These are phyloP conservation scores for Chalaropsis ovoidea DNA, from an alignment of 2,329 filamentous ascomycete genomes.

Conservation along the genomic window DNA sequence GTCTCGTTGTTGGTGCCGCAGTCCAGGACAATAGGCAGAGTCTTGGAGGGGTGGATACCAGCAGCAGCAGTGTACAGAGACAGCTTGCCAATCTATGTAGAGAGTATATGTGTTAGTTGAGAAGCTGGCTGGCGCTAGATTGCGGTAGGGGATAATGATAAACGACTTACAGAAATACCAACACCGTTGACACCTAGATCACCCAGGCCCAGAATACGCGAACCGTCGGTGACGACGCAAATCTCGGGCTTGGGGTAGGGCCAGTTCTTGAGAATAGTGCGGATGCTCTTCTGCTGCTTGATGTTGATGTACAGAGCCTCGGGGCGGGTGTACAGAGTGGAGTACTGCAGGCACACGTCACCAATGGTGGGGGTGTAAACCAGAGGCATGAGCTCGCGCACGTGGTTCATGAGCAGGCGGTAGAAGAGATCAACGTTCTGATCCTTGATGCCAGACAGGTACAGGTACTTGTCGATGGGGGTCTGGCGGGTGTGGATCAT, in stretches of 20 bases:
- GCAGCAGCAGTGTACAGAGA: slow-evolving; percentile 91
- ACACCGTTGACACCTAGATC: slow-evolving; percentile 96
- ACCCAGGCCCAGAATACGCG: slow-evolving; percentile 81
- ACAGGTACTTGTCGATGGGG: slow-evolving; percentile 71
- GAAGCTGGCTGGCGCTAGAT: too few species aligned
- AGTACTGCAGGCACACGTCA: slow-evolving; percentile 93
- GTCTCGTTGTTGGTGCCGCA: slow-evolving; percentile 56
- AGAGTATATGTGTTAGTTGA: slow-evolving; percentile 13
- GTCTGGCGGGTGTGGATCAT: slow-evolving; percentile 62
- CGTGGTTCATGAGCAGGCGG: slow-evolving; percentile 66
- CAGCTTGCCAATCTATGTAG: slow-evolving; percentile 74
- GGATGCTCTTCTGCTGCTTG: slow-evolving; percentile 83
- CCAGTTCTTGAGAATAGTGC: slow-evolving; percentile 86
- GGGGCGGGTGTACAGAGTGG: slow-evolving; percentile 85
- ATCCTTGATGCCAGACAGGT: slow-evolving; percentile 64
- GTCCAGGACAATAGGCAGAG: slow-evolving; percentile 59
- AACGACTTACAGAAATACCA: slow-evolving; percentile 69
- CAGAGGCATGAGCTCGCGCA: slow-evolving; percentile 67
- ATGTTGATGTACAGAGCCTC: slow-evolving; percentile 95
- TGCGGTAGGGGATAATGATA: background rate
- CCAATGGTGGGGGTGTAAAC: slow-evolving; percentile 88
- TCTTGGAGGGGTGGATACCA: slow-evolving; percentile 84
- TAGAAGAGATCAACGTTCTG: slow-evolving; percentile 76
- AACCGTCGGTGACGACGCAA: slow-evolving; percentile 92
- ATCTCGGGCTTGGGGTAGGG: slow-evolving; percentile 83